Percentiles rank a stretch among this genome's conserved stretches.
phyloP scores from a whole-genome alignment of 2,329 filamentous ascomycete genomes.

The Dryadomyces quercus-mongolicae region DNA sequence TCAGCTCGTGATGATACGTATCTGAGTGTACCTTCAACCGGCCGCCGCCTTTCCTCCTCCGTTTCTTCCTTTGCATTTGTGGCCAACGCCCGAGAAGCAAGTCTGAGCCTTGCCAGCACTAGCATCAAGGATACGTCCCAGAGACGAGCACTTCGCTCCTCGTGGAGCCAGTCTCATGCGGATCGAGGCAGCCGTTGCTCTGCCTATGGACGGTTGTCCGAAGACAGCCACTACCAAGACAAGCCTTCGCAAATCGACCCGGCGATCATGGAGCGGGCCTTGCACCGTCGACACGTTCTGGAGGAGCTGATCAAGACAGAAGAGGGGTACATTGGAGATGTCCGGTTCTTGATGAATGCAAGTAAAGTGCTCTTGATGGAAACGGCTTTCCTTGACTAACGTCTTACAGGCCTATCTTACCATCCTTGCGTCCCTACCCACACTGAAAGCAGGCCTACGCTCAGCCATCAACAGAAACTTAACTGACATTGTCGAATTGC shows the following conservation, averaged over 20 bases:
- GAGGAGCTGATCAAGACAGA: slow-evolving; percentile 82
- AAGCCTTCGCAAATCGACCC: slow-evolving; percentile 45
- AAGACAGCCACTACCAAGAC: slow-evolving; percentile 52
- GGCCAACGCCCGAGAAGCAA: slow-evolving; percentile 69
- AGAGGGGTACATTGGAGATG: slow-evolving; percentile 75
- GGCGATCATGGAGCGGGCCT: slow-evolving; percentile 55
- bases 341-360: slow-evolving; percentile 80
- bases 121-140: slow-evolving; percentile 55
- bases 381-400: neutral
- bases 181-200: slow-evolving; percentile 53
- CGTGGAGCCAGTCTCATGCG: slow-evolving; percentile 42
- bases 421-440: slow-evolving; percentile 59
- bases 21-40: slow-evolving; percentile 8
- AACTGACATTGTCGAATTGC: slow-evolving; percentile 67
- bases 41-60: slow-evolving; percentile 50
- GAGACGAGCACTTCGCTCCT: slow-evolving; percentile 38
- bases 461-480: slow-evolving; percentile 69
- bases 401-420: slow-evolving; percentile 55
- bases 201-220: slow-evolving; percentile 47
- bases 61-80: slow-evolving; percentile 70
- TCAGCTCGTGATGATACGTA: neutral
- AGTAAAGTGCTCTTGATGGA: slow-evolving; percentile 14
- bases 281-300: slow-evolving; percentile 66
- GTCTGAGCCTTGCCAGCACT: slow-evolving; percentile 60
- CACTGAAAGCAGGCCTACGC: slow-evolving; percentile 50